Evolutionary conservation across 148 eudicot species (phyloP), one percentile per base, ranked within the genome.

Genomic region (Cornus kousa): DNA sequence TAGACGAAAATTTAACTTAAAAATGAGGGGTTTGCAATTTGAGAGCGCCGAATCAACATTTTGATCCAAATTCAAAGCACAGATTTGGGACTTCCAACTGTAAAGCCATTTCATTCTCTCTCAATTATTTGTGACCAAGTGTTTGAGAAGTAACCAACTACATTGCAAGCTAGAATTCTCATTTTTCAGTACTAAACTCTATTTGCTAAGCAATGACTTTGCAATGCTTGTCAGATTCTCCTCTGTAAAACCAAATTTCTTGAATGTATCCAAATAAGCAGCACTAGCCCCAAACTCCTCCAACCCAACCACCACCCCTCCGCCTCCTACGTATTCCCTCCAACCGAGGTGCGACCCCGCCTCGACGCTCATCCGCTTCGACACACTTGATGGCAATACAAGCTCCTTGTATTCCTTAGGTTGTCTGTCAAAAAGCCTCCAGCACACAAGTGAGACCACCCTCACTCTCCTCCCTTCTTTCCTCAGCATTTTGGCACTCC

Each of bases 361-460:
- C 67, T 79, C 81, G 1, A 79, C 76, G 71, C 76, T 71, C 19
- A 79, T 48, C 5, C 76, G 81, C 64, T 79, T 79, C 17, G 48
- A 14, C 46, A 79, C 81, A n/a, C 76, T 60, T 1, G 68, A 37
- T 14, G 81, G 81, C 71, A 79, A 71, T 6, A 72, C 81, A 3
- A 6, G 12, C 70, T 79, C 81, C 68, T 72, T 79, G 68, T 79
- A 79, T 60, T 72, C 70, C 62, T 17, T 14, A 2, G 39, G 60
- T 8, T 79, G 81, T 24, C 7, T 24, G 46, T 79, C 81, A 6
- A 71, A 79, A 79, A 79, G 81, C 71, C 71, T 79, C 81, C 81
- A 79, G 72, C 76, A 79, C n/a, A 79, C 76, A 2, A 79, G 73
- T 6, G 81, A 79, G 24, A 79, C 76, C 14, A 79, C 81, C 48